A percentile compares a stretch with the other conserved stretches of the same genome.
Conservation (phyloP, 1,139 yeast genomes). For the Trichomonascaceae sp. region DNA sequence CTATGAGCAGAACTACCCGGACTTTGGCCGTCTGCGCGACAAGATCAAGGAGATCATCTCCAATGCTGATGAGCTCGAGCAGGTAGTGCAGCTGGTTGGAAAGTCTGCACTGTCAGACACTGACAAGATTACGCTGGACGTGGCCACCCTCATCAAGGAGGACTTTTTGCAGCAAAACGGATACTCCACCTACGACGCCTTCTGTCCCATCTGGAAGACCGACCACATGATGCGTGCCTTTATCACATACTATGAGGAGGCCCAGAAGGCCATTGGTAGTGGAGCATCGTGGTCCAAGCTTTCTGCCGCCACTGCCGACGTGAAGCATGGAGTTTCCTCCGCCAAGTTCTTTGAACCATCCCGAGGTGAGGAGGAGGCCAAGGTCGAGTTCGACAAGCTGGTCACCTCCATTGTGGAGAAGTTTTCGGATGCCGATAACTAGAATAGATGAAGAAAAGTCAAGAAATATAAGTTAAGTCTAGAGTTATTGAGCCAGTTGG, state of each 20-base stretch:
- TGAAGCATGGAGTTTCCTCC: conserved; percentile 85
- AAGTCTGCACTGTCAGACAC: conserved; percentile 93
- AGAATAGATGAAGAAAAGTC: background rate
- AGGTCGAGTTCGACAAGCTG: conserved; percentile 63
- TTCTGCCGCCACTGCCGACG: conserved; percentile 75
- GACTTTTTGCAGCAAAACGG: conserved; percentile 99
- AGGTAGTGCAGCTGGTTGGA: conserved; percentile 98
- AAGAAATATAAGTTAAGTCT: background rate
- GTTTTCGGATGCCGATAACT: conserved; percentile 79
- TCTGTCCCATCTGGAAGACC: conserved; percentile 99
- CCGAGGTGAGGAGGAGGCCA: conserved; percentile 69
- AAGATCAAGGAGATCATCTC: conserved; percentile 88
- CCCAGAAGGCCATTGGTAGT: conserved; percentile 88
- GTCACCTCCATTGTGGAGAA: conserved; percentile 68
- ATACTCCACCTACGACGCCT: conserved; percentile 93
- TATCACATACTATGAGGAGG: conserved; percentile 84
- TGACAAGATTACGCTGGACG: conserved; percentile 93
- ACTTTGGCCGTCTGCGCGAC: conserved; percentile 80
- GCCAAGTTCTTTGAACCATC: conserved; percentile 95
- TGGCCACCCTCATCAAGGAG: conserved; percentile 81
- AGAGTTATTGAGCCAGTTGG: conserved; percentile 25
- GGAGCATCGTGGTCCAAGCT: conserved; percentile 94
- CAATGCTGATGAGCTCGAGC: conserved; percentile 96
- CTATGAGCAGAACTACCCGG: conserved; percentile 79
- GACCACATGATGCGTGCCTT: conserved; percentile 96